A percentile compares a stretch with the other conserved stretches of the same genome.
Conservation (phyloP, 1,139 yeast species). For the Kodamaea suecica region DNA sequence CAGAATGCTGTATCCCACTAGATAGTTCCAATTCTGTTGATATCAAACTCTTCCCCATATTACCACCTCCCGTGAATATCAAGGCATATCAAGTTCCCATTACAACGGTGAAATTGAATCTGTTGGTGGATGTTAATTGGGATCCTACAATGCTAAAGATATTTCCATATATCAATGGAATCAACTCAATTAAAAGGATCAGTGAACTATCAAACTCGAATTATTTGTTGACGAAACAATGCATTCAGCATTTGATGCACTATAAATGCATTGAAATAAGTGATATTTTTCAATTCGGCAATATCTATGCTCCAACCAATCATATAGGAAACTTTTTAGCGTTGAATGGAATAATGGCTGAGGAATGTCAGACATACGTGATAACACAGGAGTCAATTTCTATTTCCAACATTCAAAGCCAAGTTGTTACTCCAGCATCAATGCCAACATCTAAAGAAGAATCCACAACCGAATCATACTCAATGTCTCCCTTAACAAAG, state of each 20-base stretch:
- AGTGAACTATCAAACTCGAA: slow-evolving; percentile 82
- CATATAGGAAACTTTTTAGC: slow-evolving; percentile 64
- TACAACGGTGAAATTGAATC: slow-evolving; percentile 67
- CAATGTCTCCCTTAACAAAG: slow-evolving; percentile 10
- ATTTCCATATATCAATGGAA: slow-evolving; percentile 81
- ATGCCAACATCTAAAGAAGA: slow-evolving; percentile 3
- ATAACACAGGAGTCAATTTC: slow-evolving; percentile 22
- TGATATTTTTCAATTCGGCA: slow-evolving; percentile 86
- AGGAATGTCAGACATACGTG: slow-evolving; percentile 83
- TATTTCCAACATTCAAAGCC: slow-evolving; percentile 4
- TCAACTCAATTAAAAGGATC: slow-evolving; percentile 76
- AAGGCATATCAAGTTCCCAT: slow-evolving; percentile 83
- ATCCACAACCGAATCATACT: slow-evolving; percentile 3
- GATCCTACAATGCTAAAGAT: slow-evolving; percentile 94
- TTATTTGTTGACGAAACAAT: slow-evolving; percentile 71
- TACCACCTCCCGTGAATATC: slow-evolving; percentile 79
- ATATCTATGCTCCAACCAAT: slow-evolving; percentile 87
- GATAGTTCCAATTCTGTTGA: slow-evolving; percentile 89
- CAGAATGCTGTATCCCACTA: slow-evolving; percentile 92
- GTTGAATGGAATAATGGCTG: slow-evolving; percentile 59
- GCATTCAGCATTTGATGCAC: slow-evolving; percentile 88
- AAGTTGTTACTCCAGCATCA: slow-evolving; percentile 9
- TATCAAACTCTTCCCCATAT: slow-evolving; percentile 82
- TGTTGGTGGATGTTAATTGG: slow-evolving; percentile 87
- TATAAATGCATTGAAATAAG: slow-evolving; percentile 79